Percentiles rank a stretch among this genome's conserved stretches.
Evolutionary conservation across 106 monocot species (phyloP).

Genomic region (Dendrobium officinale): DNA sequence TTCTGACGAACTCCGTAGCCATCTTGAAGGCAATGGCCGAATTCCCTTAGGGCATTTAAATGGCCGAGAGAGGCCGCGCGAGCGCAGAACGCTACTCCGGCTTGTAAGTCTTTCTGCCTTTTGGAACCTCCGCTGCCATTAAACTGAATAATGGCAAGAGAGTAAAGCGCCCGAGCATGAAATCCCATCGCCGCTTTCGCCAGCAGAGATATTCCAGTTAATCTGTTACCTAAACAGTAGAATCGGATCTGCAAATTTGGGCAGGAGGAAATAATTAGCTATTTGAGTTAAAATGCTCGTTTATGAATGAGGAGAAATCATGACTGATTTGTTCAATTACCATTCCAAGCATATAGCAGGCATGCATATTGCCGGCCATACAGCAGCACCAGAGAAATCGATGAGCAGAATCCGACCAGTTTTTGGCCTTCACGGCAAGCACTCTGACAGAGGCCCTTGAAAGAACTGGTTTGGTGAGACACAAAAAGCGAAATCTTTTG

Average conservation of each 20-base stretch:
- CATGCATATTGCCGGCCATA: slow-evolving; percentile 42
- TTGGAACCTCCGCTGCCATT: slow-evolving; percentile 71
- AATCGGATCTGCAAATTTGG: slow-evolving; percentile 39
- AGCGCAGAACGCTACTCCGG: slow-evolving; percentile 63
- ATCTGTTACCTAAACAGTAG: slow-evolving; percentile 45
- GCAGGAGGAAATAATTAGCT: too few relatives aligned
- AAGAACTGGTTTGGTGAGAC: slow-evolving; percentile 17
- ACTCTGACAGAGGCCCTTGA: slow-evolving; percentile 22
- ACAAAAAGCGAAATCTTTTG: slow-evolving; percentile 29
- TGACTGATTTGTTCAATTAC: not conserved
- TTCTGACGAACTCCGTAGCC: slow-evolving; percentile 62
- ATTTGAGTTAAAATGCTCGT: too few relatives aligned
- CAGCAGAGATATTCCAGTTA: slow-evolving; percentile 38
- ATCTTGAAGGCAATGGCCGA: slow-evolving; percentile 87
- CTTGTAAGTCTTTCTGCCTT: slow-evolving; percentile 53
- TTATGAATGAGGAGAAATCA: not conserved
- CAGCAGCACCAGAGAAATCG: slow-evolving; percentile 34
- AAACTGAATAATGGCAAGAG: slow-evolving; percentile 61
- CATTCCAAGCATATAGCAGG: slow-evolving; percentile 24
- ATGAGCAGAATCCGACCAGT: slow-evolving; percentile 39
- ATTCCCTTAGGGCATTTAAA: slow-evolving; percentile 73
- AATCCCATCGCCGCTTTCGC: slow-evolving; percentile 53
- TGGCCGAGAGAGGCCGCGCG: slow-evolving; percentile 58
- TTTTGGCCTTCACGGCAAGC: slow-evolving; percentile 23
- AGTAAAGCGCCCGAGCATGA: slow-evolving; percentile 56